Conservation (phyloP, 345 rosid genomes). For the Noccaea bulbosa region DNA sequence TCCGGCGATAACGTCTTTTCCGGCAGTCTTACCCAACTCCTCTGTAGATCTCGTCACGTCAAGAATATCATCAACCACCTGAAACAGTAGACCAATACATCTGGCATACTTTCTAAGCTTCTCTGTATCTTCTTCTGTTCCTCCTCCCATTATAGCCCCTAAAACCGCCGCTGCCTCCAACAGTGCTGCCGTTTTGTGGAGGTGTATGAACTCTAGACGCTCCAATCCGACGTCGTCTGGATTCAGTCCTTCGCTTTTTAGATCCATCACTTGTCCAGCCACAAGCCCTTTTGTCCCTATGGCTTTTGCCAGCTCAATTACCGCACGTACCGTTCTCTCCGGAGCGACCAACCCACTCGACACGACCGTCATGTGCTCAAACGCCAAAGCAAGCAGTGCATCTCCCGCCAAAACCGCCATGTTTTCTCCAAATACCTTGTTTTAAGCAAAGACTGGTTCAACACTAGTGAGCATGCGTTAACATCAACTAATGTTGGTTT, state of each 20-base stretch:
- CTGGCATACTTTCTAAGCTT: constrained; percentile 74
- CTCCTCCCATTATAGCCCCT: constrained; percentile 82
- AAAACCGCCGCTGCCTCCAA: constrained; percentile 76
- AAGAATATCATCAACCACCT: constrained; percentile 90
- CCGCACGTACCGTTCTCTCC: constrained; percentile 50
- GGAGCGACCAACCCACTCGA: constrained; percentile 54
- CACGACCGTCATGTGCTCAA: constrained; percentile 67
- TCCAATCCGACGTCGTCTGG: constrained; percentile 54
- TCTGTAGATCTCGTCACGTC: constrained; percentile 77
- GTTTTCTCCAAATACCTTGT: constrained; percentile 68
- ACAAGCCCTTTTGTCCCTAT: constrained; percentile 77
- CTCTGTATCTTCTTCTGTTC: constrained; percentile 66
- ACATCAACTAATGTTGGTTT: neutral
- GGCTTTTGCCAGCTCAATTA: constrained; percentile 67
- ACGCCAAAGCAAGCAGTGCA: constrained; percentile 71
- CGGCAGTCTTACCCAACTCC: constrained; percentile 88
- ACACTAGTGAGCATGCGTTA: neutral
- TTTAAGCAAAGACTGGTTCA: neutral
- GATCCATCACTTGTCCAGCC: constrained; percentile 83
- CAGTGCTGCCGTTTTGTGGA: constrained; percentile 78
- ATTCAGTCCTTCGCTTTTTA: constrained; percentile 57
- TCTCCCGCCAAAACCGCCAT: constrained; percentile 88
- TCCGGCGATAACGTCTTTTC: constrained; percentile 77
- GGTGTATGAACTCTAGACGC: constrained; percentile 76
- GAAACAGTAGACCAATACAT: constrained; percentile 75